Evolutionary conservation across 2,329 filamentous ascomycete species (phyloP), one percentile per base, ranked within the genome.

Genomic region (Bertia moriformis): DNA sequence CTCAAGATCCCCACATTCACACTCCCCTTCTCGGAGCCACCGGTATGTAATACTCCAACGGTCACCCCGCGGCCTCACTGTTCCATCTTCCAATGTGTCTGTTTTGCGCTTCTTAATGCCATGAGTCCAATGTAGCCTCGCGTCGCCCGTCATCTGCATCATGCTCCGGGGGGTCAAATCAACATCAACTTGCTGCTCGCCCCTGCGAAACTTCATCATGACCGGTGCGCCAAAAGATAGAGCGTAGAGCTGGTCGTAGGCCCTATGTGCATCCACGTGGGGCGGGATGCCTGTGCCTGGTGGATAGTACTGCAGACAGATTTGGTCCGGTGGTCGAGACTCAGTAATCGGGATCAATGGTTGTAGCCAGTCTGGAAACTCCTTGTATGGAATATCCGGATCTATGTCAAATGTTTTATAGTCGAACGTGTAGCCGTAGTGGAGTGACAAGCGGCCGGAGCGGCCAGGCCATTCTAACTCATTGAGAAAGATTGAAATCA

Each of bases 231-330:
- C 22, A 45, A 51, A 40, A 27, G 29, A 17, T 32, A 40, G 39
- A 37, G 35, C 43, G 41, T 47, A 38, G 19, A 32, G 27, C 41
- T 37, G 45, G 46, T 47, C 51, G 42, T 57, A 68, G 5, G 60
- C 53, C 38, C 55, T 59, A 51, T 75, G 72, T 3, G 71, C 72
- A 52, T 77, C 72, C 39, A 71, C 71, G 46, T 77, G 72, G 0
- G 72, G 72, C 7, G 72, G 72, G 45, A 77, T 77, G 2, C 72
- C 72, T 0, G 66, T 58, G 4, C 72, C 72, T 0, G 71, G 71
- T 0, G 72, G 67, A 48, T 77, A 77, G 49, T 73, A 66, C 52
- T 76, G 71, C 14, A 74, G 54, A 45, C 70, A 75, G 45, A 76
- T 69, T 48, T 76, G 72, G 39, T 73, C 69, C 0, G 69, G 69